These are phyloP conservation scores for Gossypium trilobum DNA, from an alignment of 441 rosid species.

Conservation along the genomic window DNA sequence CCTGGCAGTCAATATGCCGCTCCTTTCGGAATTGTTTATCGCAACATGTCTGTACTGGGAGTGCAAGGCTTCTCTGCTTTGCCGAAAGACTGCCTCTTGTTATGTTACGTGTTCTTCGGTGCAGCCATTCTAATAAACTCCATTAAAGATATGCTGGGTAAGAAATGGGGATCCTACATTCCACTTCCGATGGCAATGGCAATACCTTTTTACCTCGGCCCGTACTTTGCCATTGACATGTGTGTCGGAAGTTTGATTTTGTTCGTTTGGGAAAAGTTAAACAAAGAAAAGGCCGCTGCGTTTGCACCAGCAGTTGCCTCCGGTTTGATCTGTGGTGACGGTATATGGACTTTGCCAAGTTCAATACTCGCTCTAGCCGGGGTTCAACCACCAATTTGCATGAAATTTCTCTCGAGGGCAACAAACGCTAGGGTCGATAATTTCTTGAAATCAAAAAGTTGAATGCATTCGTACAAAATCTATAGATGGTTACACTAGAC, in stretches of 20 bases:
- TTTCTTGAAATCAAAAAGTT: constrained; percentile 21
- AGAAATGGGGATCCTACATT: constrained; percentile 41
- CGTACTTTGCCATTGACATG: constrained; percentile 82
- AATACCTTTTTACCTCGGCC: constrained; percentile 72
- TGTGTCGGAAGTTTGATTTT: constrained; percentile 69
- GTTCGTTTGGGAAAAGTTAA: constrained; percentile 57
- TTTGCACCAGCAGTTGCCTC: constrained; percentile 78
- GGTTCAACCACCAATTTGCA: constrained; percentile 70
- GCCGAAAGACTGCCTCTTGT: constrained; percentile 66
- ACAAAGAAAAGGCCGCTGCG: constrained; percentile 58
- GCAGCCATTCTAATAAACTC: constrained; percentile 51
- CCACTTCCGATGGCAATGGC: constrained; percentile 89
- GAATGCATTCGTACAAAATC: neutral
- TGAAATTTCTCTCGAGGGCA: constrained; percentile 68
- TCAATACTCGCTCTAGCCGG: constrained; percentile 66
- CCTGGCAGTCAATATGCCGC: constrained; percentile 51
- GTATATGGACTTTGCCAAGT: constrained; percentile 72
- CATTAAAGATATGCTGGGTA: constrained; percentile 36
- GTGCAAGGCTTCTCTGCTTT: constrained; percentile 62
- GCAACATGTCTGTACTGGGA: constrained; percentile 65
- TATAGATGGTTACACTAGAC: neutral
- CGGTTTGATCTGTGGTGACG: constrained; percentile 90
- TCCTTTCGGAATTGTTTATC: constrained; percentile 41
- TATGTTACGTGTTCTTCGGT: constrained; percentile 55
- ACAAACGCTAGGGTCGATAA: constrained; percentile 33